Base-by-base conservation (phyloP, 2,329 filamentous ascomycete species). In the Penicillium frequentans region DNA sequence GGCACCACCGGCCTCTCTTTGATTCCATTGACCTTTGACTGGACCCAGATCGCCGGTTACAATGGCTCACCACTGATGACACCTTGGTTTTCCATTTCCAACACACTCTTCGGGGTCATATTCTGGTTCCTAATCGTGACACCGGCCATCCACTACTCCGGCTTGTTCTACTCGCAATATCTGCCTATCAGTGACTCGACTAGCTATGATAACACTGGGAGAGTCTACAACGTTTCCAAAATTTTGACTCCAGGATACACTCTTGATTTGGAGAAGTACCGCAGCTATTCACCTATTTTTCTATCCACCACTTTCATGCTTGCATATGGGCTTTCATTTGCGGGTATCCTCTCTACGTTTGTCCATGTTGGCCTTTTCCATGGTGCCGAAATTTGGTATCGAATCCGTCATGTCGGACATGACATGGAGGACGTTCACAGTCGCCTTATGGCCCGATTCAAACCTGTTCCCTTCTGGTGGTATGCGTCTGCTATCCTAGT, bases 71-170 rank as follows among this genome's bases (percentile, higher is more conserved):
- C 88, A 21, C 73, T 91, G 37, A 87, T 90, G 49, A 83, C 87
- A 3, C 88, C 88, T 6, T 91, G 87, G 86, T 84, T 87, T 68
- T 88, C 87, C 9, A 90, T 90, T 61, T 86, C 85, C 56, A 91
- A 91, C 68, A 90, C 86, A 0, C 70, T 89, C 44, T 84, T 90
- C 31, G 88, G 88, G 16, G 83, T 90, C 26, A 77, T 89, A 1
- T 26, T 82, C 1, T 90, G 89, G 68, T 89, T 84, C 68, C 80
- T 89, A 56, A 71, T 89, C n/a, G 73, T 81, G 3, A 79, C 84
- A 1, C 77, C 82, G 0, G 75, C 81, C 6, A 73, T 91, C 19
- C 88, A 91, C 69, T 92, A 86, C 68, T 83, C 79, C 6, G 85
- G 85, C 11, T 75, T 80, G 0, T 91, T 87, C 84, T 90, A 86